Evolutionary conservation across 1,284 basidiomycete genomes (phyloP), one percentile per base, ranked within the genome.

Genomic region (Neonothopanus nambi): DNA sequence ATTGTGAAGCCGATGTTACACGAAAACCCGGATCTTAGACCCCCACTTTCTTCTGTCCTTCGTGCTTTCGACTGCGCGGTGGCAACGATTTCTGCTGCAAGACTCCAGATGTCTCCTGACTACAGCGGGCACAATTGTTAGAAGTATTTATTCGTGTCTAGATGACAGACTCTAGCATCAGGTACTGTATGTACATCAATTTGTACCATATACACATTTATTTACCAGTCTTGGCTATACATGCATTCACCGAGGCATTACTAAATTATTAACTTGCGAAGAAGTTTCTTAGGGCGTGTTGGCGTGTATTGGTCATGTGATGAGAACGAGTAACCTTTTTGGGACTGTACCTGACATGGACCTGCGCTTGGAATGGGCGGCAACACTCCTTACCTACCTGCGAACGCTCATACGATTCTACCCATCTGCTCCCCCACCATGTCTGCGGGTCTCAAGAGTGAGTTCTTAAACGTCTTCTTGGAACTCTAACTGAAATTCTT

Each of bases 1-100:
- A 64, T 89, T 28, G 72, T 80, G 33, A 70, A 69, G 42, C 75
- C 76, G 1, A 87, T 89, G 85, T 67, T 87, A 17, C 63, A 77
- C 35, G 70, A 74, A 18, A 67, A 73, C 23, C 80, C 79, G 26
- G 67, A 73, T 47, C 69, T 71, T 41, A 75, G 87, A 30, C 87
- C 87, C 5, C 66, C 79, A 0, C 74, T 77, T 8, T 61, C 61
- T 2, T 63, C 69, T 12, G 80, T 81, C 0, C 67, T 88, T 24
- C 66, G 65, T 45, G 73, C 74, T 12, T 85, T 85, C 61, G 75
- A 82, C 57, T 65, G 60, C 40, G 71, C 80, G 61, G 63, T 75
- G 9, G 61, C 68, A 4, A 62, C 60, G 23, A 71, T 81, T 44
- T 39, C 61, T 57, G 13, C 33, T 58, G 39, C 52, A 37, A 55